These are phyloP conservation scores for Aspergillus caelatus DNA, from an alignment of 2,329 filamentous ascomycete genomes.

Conservation along the genomic window DNA sequence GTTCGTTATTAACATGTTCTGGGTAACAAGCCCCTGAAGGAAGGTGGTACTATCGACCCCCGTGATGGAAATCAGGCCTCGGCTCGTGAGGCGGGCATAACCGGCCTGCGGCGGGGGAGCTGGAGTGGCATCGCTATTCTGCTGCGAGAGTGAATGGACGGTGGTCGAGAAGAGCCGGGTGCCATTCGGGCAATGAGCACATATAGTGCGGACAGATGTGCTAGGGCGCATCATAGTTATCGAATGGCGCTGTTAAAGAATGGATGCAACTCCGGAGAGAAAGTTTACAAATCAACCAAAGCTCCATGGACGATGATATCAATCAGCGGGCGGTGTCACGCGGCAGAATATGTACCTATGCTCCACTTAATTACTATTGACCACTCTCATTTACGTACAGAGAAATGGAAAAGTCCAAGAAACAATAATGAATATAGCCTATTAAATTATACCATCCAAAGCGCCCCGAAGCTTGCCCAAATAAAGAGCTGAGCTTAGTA, in stretches of 20 bases:
- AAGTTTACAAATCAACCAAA: slow-evolving; percentile 30
- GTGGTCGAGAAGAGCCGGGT: slow-evolving; percentile 37
- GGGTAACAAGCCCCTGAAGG: slow-evolving; percentile 84
- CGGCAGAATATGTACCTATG: background rate
- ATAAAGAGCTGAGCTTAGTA: background rate
- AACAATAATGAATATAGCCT: background rate
- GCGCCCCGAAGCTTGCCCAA: background rate
- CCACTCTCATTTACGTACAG: background rate
- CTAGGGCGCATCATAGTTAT: slow-evolving; percentile 37
- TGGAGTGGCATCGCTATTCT: slow-evolving; percentile 28
- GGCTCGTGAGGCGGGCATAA: slow-evolving; percentile 64
- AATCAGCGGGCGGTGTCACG: slow-evolving; percentile 1
- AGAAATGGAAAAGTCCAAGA: background rate
- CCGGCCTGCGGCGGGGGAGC: slow-evolving; percentile 46
- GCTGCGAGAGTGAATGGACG: slow-evolving; percentile 18
- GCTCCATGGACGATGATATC: slow-evolving; percentile 31
- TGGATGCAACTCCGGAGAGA: slow-evolving; percentile 7
- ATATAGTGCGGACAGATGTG: slow-evolving; percentile 27
- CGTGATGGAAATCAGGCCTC: slow-evolving; percentile 76
- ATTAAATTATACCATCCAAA: background rate
- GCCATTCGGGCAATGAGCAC: slow-evolving; percentile 31
- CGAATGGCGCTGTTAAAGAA: background rate
- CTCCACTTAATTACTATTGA: background rate
- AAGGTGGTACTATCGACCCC: slow-evolving; percentile 81
- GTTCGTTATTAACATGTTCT: slow-evolving; percentile 60